Evolutionary conservation across 495 filamentous ascomycete genomes (phyloP), one percentile per base, ranked within the genome.

Genomic region (Barbatosphaeria neglecta): DNA sequence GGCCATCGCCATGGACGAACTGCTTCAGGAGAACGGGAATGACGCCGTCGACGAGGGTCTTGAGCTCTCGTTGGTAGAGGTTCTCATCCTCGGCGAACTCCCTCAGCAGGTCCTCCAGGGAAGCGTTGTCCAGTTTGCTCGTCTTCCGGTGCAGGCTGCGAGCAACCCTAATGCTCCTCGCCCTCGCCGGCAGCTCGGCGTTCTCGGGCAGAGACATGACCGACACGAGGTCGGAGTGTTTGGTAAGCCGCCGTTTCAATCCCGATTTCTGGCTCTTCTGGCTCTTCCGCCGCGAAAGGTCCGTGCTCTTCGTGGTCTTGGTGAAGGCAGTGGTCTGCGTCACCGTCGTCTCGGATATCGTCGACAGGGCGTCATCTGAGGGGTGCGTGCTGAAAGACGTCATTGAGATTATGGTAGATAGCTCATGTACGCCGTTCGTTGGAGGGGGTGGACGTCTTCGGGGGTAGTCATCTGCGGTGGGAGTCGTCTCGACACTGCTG

Each of bases 31-130:
- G 76, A 8, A 97, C 93, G 8, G 92, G 93, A 45, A 99, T 85
- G 16, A 99, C 92, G 44, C 94, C 93, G 50, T 93, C 93, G 10
- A 97, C 90, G 19, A 99, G 67, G 16, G 92, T 95, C 48, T 85
- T 88, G 10, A 99, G 74, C 59, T 99, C 92, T 20, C 90, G 83
- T 67, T 82, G 83, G 59, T 97, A 99, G 54, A 92, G 89, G 17
- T 76, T 66, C 62, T 99, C 93, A 49, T 97, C 93, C 5, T 79
- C 72, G 13, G 76, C 72, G 46, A 99, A 75, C 55, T 96, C 90
- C 37, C 77, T 70, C 62, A 99, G 74, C 20, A 99, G 59, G 47
- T 87, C 87, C 16, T 69, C 66, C 11, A 89, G 67, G 4, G 81
- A 89, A 17, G 82, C 78, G 25, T 74, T 79, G 18, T 73, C 72